Evolutionary conservation across 768 basidiomycete genomes (phyloP), one percentile per base, ranked within the genome.

Genomic region (Mycena polygramma): DNA sequence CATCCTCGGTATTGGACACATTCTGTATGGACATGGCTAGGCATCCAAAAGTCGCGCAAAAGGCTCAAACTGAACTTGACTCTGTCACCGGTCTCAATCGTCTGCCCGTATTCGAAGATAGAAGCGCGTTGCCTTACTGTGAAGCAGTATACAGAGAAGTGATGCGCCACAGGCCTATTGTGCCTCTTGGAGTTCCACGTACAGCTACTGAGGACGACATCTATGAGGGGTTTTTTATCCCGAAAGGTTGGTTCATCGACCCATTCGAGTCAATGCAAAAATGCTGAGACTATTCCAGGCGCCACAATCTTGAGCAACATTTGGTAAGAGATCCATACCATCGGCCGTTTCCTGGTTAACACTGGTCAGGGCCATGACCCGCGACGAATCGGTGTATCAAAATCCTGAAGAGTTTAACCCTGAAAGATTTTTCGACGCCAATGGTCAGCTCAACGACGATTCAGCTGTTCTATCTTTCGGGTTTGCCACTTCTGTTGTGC

Each of bases 131-230:
- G 3, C 75, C 77, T 20, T 80, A 78, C 55, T 58, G 78, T 52
- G 70, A 75, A 11, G 76, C 76, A 0, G 35, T 79, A 6, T 63
- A 75, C 20, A 70, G 73, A 45, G 79, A 80, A 54, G 69, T 76
- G 24, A 41, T 77, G 48, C 70, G 79, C 13, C 76, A 74, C 74
- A 57, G 65, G n/a, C 75, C 75, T 2, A 65, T 67, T 35, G 67
- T 58, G 0, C 75, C 76, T 2, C 57, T 77, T 7, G 68, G 67
- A 13, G 30, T 76, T 14, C 58, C 73, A 17, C 72, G 71, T 57
- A 62, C 68, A 17, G 63, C 63, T 1, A 69, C 41, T n/a, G 52
- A 60, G 19, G 72, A 73, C 22, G 71, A 74, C 52, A 20, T 66
- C 4, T 73, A 72, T 46, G 61, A 68, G 8, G 75, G 72, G 10